Percentiles rank a stretch among this genome's conserved stretches.
Conservation (phyloP, 306 rosid genomes). For the Begonia peltatifolia region DNA sequence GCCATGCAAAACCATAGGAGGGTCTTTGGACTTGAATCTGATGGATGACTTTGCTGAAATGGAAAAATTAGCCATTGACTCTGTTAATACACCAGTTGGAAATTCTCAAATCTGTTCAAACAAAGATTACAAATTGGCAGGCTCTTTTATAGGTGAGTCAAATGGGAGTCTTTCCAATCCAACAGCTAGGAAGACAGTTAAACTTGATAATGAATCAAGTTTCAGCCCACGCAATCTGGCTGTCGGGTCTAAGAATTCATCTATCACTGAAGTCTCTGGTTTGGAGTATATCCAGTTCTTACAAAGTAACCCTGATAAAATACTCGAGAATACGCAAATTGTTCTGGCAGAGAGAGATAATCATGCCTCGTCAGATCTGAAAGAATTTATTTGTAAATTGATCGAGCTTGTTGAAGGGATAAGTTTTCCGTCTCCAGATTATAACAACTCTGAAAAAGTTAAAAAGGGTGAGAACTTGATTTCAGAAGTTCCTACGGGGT, state of each 20-base stretch:
- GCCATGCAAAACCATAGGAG: slow-evolving; percentile 26
- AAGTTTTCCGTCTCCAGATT: slow-evolving; percentile 34
- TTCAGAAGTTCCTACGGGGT: slow-evolving; percentile 44
- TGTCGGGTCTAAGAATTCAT: no score
- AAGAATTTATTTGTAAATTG: slow-evolving; percentile 44
- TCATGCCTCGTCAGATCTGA: slow-evolving; percentile 21
- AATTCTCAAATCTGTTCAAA: no score
- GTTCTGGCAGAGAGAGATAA: neutral
- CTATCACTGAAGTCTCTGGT: no score
- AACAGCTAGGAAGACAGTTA: no score
- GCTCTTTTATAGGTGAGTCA: no score
- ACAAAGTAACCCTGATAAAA: slow-evolving; percentile 6
- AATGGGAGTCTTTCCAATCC: no score
- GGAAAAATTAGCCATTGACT: slow-evolving; percentile 76
- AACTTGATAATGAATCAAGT: no score
- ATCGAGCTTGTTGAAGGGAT: slow-evolving; percentile 80
- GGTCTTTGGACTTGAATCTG: slow-evolving; percentile 57
- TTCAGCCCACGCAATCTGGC: no score
- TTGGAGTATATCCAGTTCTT: no score
- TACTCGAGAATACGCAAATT: slow-evolving; percentile 8
- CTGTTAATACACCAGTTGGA: slow-evolving; percentile 35
- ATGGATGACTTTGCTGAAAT: slow-evolving; percentile 93
- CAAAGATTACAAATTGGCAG: no score
- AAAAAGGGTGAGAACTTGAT: slow-evolving; percentile 21
- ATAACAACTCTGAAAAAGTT: slow-evolving; percentile 37